Conservation (phyloP, 164 flowering plant genomes). For the Aristolochia fimbriata region DNA sequence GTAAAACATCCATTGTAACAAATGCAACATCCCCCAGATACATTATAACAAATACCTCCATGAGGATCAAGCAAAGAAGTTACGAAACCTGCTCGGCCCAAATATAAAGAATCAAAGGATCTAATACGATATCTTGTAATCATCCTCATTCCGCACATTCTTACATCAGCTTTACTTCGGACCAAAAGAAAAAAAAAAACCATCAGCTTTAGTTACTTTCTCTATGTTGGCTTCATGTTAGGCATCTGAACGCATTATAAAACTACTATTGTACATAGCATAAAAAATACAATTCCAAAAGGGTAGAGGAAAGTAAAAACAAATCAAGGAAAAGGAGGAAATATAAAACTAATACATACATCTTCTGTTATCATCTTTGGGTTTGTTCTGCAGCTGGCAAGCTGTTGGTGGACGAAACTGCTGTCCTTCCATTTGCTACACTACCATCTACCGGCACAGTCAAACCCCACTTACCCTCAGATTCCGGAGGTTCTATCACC, state of each 20-base stretch:
- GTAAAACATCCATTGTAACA: too few species aligned
- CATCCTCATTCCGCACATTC: too few species aligned
- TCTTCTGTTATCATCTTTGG: constrained; percentile 38
- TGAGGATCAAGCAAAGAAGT: too few species aligned
- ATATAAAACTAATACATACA: constrained; percentile 7
- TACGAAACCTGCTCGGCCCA: too few species aligned
- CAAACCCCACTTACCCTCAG: constrained; percentile 73
- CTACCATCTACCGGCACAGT: constrained; percentile 51
- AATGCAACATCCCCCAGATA: too few species aligned
- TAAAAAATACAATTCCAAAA: constrained; percentile 10
- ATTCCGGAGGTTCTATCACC: constrained; percentile 73
- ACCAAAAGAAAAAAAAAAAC: too few species aligned
- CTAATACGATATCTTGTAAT: too few species aligned
- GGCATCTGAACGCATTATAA: not conserved
- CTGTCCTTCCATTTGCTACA: constrained; percentile 34
- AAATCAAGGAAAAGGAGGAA: not conserved
- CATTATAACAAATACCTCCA: too few species aligned
- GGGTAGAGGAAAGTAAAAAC: not conserved
- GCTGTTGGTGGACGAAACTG: constrained; percentile 56
- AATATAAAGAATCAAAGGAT: too few species aligned
- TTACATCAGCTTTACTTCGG: too few species aligned
- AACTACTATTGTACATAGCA: constrained; percentile 17
- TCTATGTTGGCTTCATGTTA: too few species aligned
- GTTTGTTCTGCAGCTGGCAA: constrained; percentile 48
- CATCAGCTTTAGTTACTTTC: too few species aligned